Evolutionary conservation across 2,329 filamentous ascomycete species (phyloP).

Genomic region (Xylariaceae sp.): DNA sequence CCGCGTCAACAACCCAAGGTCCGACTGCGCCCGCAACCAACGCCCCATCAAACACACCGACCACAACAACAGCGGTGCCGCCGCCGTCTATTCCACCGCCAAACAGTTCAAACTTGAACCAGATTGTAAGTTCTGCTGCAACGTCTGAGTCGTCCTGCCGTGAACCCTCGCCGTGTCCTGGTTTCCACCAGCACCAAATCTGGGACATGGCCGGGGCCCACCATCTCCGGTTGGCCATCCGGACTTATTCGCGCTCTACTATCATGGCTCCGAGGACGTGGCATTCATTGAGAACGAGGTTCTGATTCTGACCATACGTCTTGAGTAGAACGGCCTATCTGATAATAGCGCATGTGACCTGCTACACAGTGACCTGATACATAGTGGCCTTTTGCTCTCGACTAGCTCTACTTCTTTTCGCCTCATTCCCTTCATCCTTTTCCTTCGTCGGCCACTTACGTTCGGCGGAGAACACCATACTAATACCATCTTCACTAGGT

Average conservation of each 20-base stretch:
- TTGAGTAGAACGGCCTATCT: background rate
- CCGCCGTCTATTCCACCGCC: conserved; percentile 33
- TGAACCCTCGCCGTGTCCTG: conserved; percentile 20
- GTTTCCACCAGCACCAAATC: background rate
- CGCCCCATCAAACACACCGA: conserved; percentile 5
- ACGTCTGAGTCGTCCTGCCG: background rate
- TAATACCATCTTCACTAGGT: conserved; percentile 48
- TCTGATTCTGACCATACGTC: background rate
- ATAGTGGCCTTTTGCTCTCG: background rate
- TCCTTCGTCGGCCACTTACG: background rate
- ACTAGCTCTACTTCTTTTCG: background rate
- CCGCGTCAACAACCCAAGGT: conserved; percentile 12
- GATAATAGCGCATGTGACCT: background rate
- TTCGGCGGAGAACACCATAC: background rate
- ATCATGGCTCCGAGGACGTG: background rate
- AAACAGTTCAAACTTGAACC: conserved; percentile 86
- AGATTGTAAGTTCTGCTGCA: conserved; percentile 69
- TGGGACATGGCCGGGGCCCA: background rate
- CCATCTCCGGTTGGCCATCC: background rate
- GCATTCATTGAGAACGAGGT: background rate
- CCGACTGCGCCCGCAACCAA: conserved; percentile 23
- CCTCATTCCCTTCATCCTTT: background rate
- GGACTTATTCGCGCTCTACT: background rate
- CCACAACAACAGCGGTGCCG: conserved; percentile 22
- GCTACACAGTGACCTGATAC: background rate